Percentiles rank a stretch among this genome's conserved stretches.
phyloP scores from a whole-genome alignment of 495 filamentous ascomycete genomes.

The Trichoderma orchidacearum region DNA sequence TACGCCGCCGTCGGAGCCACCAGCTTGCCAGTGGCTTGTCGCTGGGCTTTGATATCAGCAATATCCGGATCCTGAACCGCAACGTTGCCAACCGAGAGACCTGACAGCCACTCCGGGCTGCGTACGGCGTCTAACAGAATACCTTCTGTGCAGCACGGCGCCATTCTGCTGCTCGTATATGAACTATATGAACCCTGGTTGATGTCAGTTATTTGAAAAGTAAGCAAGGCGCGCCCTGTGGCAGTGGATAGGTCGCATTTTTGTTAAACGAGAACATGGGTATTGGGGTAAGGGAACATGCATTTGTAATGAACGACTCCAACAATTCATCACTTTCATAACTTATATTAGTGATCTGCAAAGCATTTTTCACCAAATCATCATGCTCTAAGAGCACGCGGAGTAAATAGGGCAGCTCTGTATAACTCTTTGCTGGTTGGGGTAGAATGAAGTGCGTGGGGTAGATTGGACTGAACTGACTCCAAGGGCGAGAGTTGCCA shows the following conservation, averaged over 20 bases:
- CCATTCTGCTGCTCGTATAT: too few species aligned
- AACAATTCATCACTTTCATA: too few species aligned
- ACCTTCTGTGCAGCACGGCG: not conserved
- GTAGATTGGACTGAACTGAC: not conserved
- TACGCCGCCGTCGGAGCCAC: not conserved
- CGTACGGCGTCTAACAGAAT: not conserved
- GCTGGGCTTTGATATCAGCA: not conserved
- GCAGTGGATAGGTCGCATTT: too few species aligned
- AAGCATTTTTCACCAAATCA: too few species aligned
- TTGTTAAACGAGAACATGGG: too few species aligned
- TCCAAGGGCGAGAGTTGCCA: not conserved
- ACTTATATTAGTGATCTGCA: too few species aligned
- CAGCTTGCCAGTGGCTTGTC: not conserved
- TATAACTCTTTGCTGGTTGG: not conserved
- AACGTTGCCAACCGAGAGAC: not conserved
- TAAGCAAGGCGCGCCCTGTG: too few species aligned
- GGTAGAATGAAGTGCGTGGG: not conserved
- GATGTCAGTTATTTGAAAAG: too few species aligned
- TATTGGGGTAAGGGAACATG: too few species aligned
- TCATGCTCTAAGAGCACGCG: too few species aligned
- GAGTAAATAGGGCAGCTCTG: not conserved
- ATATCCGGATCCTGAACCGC: not conserved
- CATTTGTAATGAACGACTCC: too few species aligned
- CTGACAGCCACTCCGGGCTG: not conserved
- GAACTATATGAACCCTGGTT: too few species aligned